Percentiles rank a stretch among this genome's conserved stretches.
Conservation (phyloP, 352 stramenopile genomes). For the Globisporangium splendens region DNA sequence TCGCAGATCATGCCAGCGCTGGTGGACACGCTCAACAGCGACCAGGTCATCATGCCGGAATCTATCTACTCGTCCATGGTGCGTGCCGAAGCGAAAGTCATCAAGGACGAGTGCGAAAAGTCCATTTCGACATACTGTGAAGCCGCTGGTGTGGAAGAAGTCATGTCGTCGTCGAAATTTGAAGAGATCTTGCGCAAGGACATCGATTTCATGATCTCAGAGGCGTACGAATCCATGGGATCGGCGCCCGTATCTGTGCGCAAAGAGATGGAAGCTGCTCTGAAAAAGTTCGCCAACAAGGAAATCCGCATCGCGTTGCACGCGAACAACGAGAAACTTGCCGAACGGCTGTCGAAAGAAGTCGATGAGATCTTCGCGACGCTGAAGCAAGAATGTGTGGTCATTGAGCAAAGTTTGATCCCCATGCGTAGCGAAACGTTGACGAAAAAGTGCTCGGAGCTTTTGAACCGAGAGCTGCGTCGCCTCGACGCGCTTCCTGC, state of each 20-base stretch:
- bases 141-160: conserved; percentile 52
- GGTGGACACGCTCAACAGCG: conserved; percentile 81
- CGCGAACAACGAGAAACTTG: conserved; percentile 68
- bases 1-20: conserved; percentile 74
- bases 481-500: conserved; percentile 49
- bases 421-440: conserved; percentile 59
- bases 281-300: conserved; percentile 51
- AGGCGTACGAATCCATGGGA: conserved; percentile 50
- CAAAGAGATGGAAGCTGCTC: conserved; percentile 55
- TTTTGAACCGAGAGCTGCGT: conserved; percentile 43
- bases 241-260: conserved; percentile 43
- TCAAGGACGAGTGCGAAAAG: conserved; percentile 56
- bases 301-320: conserved; percentile 71
- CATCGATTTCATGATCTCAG: conserved; percentile 50
- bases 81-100: conserved; percentile 62
- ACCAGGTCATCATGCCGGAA: conserved; percentile 86
- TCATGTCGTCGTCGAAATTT: conserved; percentile 53
- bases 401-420: conserved; percentile 56
- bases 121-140: conserved; percentile 68
- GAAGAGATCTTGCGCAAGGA: conserved; percentile 52
- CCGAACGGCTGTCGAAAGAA: conserved; percentile 40
- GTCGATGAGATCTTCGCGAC: conserved; percentile 51
- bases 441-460: conserved; percentile 40
- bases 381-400: conserved; percentile 46
- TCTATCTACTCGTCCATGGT: conserved; percentile 88